Conservation (phyloP, 2,329 filamentous ascomycete genomes). For the Cladosporium phlei region DNA sequence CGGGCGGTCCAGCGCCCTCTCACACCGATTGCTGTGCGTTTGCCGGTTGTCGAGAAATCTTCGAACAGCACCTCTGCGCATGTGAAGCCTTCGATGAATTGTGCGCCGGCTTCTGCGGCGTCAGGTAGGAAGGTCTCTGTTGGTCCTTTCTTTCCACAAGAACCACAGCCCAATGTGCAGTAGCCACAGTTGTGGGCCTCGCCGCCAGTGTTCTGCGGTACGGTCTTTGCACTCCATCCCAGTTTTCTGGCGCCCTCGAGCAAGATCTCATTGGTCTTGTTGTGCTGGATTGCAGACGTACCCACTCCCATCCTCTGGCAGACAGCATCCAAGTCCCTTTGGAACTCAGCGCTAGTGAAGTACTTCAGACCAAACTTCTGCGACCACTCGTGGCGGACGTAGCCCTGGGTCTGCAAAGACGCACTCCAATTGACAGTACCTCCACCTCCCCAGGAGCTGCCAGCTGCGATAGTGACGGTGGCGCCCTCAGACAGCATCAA, state of each 20-base stretch:
- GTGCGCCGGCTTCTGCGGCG: constrained; percentile 69
- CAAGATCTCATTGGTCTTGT: constrained; percentile 65
- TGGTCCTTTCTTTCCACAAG: constrained; percentile 73
- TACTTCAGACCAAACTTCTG: constrained; percentile 60
- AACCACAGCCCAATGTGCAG: constrained; percentile 56
- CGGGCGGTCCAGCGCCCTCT: constrained; percentile 70
- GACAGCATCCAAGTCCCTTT: constrained; percentile 73
- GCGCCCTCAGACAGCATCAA: constrained; percentile 48
- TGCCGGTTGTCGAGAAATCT: constrained; percentile 36
- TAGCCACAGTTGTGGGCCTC: constrained; percentile 67
- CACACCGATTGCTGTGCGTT: constrained; percentile 63
- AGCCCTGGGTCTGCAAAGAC: constrained; percentile 64
- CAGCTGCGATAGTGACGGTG: constrained; percentile 58
- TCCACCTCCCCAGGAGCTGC: constrained; percentile 76
- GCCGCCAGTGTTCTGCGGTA: constrained; percentile 76
- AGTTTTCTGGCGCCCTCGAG: constrained; percentile 70
- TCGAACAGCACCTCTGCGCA: constrained; percentile 69
- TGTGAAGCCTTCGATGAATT: constrained; percentile 78
- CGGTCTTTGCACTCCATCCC: constrained; percentile 63
- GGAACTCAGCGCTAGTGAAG: constrained; percentile 69
- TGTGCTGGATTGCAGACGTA: constrained; percentile 63
- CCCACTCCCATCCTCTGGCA: constrained; percentile 74
- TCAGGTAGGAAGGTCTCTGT: constrained; percentile 72
- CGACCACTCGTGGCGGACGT: constrained; percentile 78
- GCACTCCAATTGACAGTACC: constrained; percentile 84